These are phyloP conservation scores for Opeltia flavorubescens DNA, from an alignment of 495 filamentous ascomycete species.

Conservation along the genomic window DNA sequence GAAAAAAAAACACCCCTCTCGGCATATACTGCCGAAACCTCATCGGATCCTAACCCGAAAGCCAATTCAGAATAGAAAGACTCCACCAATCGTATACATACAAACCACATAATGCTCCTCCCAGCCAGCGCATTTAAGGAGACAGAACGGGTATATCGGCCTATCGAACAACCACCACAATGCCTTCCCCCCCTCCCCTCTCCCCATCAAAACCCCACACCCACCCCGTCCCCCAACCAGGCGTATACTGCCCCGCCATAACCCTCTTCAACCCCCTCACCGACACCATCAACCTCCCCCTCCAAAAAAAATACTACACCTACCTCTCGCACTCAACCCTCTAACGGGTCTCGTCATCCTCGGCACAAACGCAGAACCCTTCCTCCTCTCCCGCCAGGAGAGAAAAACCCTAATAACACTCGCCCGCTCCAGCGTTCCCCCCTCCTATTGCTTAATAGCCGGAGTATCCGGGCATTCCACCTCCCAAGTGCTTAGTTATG, in stretches of 20 bases:
- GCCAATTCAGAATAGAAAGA: too few relatives aligned
- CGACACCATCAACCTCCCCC: constrained; percentile 34
- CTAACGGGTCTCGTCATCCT: constrained; percentile 46
- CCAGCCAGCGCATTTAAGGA: too few relatives aligned
- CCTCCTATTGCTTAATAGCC: constrained; percentile 43
- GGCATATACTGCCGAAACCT: too few relatives aligned
- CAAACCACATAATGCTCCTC: too few relatives aligned
- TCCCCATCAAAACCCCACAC: constrained; percentile 4
- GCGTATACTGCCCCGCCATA: constrained; percentile 30
- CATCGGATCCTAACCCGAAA: too few relatives aligned
- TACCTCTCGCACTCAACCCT: constrained; percentile 37
- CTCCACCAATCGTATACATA: too few relatives aligned
- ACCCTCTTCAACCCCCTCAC: constrained; percentile 41
- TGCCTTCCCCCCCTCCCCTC: not conserved
- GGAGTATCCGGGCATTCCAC: constrained; percentile 52
- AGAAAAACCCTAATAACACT: constrained; percentile 33
- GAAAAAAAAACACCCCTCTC: too few relatives aligned
- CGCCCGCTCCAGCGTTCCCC: constrained; percentile 37
- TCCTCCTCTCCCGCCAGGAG: constrained; percentile 49
- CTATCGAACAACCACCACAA: too few relatives aligned
- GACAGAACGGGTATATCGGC: too few relatives aligned
- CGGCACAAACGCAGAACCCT: constrained; percentile 53
- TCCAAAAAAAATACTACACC: constrained; percentile 38
- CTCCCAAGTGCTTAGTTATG: constrained; percentile 44
- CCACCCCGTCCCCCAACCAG: constrained; percentile 24